Percentiles rank a stretch among this genome's conserved stretches.
These are phyloP conservation scores for Leccinum rimulosum DNA, from an alignment of 768 basidiomycete genomes.

Conservation along the genomic window DNA sequence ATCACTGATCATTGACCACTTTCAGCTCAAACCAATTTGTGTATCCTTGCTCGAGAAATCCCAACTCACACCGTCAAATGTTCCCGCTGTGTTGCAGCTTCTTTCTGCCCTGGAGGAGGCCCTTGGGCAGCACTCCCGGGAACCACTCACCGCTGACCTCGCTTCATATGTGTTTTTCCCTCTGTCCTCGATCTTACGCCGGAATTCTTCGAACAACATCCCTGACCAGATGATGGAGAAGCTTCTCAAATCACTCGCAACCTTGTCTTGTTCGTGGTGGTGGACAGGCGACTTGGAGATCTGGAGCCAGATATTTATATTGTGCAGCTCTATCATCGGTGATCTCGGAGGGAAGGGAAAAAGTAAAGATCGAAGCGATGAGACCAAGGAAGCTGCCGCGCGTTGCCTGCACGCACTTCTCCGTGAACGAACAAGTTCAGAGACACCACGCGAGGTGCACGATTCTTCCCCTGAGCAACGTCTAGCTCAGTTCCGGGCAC, in stretches of 20 bases:
- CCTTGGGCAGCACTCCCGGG: constrained; percentile 41
- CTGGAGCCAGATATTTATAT: constrained; percentile 87
- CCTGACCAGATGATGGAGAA: constrained; percentile 81
- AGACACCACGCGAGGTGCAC: constrained; percentile 34
- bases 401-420: constrained; percentile 65
- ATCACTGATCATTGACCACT: constrained; percentile 1
- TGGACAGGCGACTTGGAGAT: constrained; percentile 68
- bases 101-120: constrained; percentile 52
- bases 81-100: constrained; percentile 45
- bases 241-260: constrained; percentile 54
- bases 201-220: constrained; percentile 64
- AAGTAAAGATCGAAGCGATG: constrained; percentile 69
- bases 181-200: constrained; percentile 77
- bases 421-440: constrained; percentile 45
- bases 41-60: constrained; percentile 78
- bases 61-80: constrained; percentile 54
- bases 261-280: constrained; percentile 79
- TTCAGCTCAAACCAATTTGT: constrained; percentile 65
- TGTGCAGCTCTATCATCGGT: constrained; percentile 64
- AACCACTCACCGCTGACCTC: constrained; percentile 53
- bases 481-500: constrained; percentile 40
- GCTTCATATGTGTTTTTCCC: constrained; percentile 89
- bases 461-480: constrained; percentile 16
- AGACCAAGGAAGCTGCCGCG: constrained; percentile 75
- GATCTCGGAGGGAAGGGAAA: constrained; percentile 68